Conservation (phyloP, 805 yeast species). For the Candida silvicultrix region DNA sequence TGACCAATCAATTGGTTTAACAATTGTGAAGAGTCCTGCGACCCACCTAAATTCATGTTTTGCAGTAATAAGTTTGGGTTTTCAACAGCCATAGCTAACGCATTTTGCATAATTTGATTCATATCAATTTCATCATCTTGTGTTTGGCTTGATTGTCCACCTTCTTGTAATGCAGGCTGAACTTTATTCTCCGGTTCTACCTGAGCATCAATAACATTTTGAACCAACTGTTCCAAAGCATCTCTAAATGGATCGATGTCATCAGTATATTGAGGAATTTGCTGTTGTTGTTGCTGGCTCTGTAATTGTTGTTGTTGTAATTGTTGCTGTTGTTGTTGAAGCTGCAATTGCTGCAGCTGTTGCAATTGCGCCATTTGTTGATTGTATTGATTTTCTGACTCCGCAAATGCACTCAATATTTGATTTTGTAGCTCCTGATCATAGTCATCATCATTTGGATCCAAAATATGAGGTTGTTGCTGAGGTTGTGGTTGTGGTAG, state of each 20-base stretch:
- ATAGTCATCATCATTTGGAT: background rate
- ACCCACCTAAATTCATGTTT: constrained; percentile 26
- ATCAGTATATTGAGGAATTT: background rate
- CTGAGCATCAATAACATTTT: constrained; percentile 41
- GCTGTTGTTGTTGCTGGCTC: constrained; percentile 5
- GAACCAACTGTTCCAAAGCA: constrained; percentile 51
- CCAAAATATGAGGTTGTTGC: too few species aligned
- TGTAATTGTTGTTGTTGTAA: constrained; percentile 2
- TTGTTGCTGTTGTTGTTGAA: background rate
- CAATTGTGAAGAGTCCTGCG: constrained; percentile 4
- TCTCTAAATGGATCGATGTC: constrained; percentile 36
- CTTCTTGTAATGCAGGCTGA: background rate
- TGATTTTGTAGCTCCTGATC: background rate
- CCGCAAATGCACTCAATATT: background rate
- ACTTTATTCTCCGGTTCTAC: constrained; percentile 8
- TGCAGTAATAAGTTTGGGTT: constrained; percentile 40
- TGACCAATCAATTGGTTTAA: constrained; percentile 20
- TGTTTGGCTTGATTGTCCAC: constrained; percentile 1
- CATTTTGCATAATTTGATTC: constrained; percentile 71
- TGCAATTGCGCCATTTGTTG: background rate
- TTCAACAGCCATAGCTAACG: constrained; percentile 69
- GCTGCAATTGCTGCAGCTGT: background rate
- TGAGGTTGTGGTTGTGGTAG: background rate
- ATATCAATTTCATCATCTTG: constrained; percentile 48
- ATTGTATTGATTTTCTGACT: background rate